phyloP scores from a whole-genome alignment of 2,329 filamentous ascomycete species.

The Fusarium torulosum region DNA sequence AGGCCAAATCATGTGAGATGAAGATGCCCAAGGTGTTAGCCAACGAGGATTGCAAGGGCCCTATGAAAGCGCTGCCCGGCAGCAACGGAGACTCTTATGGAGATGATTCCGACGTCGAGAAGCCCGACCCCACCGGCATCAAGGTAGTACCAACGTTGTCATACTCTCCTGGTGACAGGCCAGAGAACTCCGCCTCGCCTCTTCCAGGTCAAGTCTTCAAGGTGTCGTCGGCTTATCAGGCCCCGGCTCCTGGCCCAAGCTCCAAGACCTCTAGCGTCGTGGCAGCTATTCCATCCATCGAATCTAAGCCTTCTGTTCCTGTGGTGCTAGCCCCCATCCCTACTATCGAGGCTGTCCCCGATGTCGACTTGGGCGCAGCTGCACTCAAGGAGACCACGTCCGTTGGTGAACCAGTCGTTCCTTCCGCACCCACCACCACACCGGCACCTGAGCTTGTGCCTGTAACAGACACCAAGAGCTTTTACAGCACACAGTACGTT shows the following conservation, averaged over 20 bases:
- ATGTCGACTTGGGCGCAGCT: constrained; percentile 10
- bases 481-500: constrained; percentile 65
- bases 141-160: constrained; percentile 47
- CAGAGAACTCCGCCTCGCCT: constrained; percentile 51
- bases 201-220: constrained; percentile 61
- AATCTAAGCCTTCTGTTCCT: constrained; percentile 11
- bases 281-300: constrained; percentile 21
- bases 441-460: constrained; percentile 44
- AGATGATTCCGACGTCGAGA: constrained; percentile 41
- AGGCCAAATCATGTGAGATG: constrained; percentile 72
- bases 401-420: not conserved
- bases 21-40: constrained; percentile 66
- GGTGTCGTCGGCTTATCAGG: constrained; percentile 44
- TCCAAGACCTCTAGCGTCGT: constrained; percentile 14
- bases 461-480: constrained; percentile 52
- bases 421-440: constrained; percentile 40
- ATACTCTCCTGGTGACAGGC: constrained; percentile 54
- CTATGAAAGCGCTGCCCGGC: constrained; percentile 74
- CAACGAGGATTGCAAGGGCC: constrained; percentile 70
- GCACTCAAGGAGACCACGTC: constrained; percentile 29
- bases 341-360: constrained; percentile 19
- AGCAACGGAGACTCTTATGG: constrained; percentile 61
- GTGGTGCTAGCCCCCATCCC: constrained; percentile 23
- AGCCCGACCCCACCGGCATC: constrained; percentile 20
- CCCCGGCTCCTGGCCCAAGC: constrained; percentile 35